phyloP scores from a whole-genome alignment of 306 rosid species.

The Styphnolobium japonicum region DNA sequence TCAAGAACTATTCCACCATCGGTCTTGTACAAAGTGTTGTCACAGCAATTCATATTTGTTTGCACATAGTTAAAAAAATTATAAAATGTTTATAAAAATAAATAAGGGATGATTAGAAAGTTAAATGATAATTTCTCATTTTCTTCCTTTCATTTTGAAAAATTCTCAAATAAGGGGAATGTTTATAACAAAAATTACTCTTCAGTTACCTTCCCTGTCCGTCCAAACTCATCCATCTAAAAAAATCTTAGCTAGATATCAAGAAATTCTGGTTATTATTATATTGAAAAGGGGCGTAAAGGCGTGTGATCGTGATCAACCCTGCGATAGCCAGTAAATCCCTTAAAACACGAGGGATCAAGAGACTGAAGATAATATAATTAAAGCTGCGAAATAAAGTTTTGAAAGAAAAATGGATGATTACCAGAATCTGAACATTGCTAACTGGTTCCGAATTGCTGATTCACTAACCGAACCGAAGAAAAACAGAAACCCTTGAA shows the following conservation, averaged over 20 bases:
- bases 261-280: not conserved
- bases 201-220: no score
- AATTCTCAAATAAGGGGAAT: no score
- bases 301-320: not conserved
- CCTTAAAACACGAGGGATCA: not conserved
- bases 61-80: not conserved
- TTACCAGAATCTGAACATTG: constrained; percentile 91
- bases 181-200: no score
- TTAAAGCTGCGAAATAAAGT: not conserved
- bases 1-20: no score
- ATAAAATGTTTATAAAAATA: no score
- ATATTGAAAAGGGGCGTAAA: not conserved
- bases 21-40: no score
- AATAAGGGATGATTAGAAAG: no score
- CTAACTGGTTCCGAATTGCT: constrained; percentile 10
- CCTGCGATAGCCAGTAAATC: not conserved
- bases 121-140: no score
- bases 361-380: not conserved
- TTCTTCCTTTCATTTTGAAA: no score
- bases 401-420: not conserved
- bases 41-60: not conserved
- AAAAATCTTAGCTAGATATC: not conserved
- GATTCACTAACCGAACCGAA: not conserved
- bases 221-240: no score
- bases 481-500: constrained; percentile 29